phyloP scores from a whole-genome alignment of 225 moss, liverwort and hornwort species.

The Pseudisothecium myosuroides region DNA sequence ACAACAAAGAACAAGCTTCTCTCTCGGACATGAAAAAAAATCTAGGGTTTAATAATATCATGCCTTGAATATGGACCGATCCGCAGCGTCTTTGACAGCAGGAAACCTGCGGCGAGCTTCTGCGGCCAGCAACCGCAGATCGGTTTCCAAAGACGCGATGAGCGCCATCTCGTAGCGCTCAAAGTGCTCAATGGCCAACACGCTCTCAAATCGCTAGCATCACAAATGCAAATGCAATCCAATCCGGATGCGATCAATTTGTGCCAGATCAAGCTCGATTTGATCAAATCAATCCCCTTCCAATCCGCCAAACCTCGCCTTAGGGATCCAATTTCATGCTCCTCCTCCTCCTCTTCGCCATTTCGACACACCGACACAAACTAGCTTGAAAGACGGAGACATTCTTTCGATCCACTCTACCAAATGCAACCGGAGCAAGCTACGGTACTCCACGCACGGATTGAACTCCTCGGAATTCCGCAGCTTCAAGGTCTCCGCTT shows the following conservation, averaged over 20 bases:
- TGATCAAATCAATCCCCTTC: neutral
- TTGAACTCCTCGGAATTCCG: neutral
- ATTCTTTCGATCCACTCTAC: neutral
- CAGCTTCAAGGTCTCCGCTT: neutral
- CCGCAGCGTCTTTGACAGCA: conserved; percentile 79
- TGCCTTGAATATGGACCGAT: conserved; percentile 85
- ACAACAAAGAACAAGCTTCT: neutral
- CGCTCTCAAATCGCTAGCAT: neutral
- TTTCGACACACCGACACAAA: neutral
- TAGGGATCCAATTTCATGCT: neutral
- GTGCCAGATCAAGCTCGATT: neutral
- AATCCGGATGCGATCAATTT: neutral
- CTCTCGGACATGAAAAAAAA: neutral
- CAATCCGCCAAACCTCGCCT: neutral
- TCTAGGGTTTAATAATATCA: neutral
- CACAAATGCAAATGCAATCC: neutral
- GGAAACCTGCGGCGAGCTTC: conserved; percentile 97
- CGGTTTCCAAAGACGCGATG: conserved; percentile 80
- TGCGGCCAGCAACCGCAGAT: conserved; percentile 76
- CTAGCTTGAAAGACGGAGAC: neutral
- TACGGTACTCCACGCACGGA: neutral
- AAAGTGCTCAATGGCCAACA: neutral
- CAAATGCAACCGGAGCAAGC: neutral
- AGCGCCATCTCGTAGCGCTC: conserved; percentile 66
- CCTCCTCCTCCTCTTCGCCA: neutral